These are phyloP conservation scores for Globisporangium okanoganense DNA, from an alignment of 352 stramenopile genomes.

Conservation along the genomic window DNA sequence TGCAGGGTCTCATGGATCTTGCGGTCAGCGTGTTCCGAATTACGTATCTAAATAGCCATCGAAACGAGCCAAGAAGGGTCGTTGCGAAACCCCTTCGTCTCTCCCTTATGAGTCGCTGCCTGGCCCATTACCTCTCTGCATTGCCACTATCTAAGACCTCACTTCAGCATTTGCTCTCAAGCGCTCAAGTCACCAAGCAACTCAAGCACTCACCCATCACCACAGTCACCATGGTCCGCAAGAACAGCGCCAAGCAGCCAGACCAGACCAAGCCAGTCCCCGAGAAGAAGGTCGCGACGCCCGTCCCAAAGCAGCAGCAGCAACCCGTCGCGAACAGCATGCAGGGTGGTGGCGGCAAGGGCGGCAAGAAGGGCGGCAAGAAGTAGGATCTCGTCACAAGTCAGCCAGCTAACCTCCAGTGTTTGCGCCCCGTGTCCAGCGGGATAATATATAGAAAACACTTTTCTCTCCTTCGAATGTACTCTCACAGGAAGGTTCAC, in stretches of 20 bases:
- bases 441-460: neutral
- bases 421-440: neutral
- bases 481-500: too few relatives aligned
- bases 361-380: constrained; percentile 57
- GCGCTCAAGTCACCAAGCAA: neutral
- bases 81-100: too few relatives aligned
- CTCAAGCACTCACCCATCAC: neutral
- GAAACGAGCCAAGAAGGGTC: too few relatives aligned
- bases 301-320: neutral
- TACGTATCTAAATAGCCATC: too few relatives aligned
- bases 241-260: constrained; percentile 19
- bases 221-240: constrained; percentile 24
- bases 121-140: too few relatives aligned
- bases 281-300: too few relatives aligned
- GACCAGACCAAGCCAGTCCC: too few relatives aligned
- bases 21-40: too few relatives aligned
- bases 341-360: constrained; percentile 17
- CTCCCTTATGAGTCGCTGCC: too few relatives aligned
- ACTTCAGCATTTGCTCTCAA: constrained; percentile 2
- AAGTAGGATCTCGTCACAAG: constrained; percentile 28
- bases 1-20: too few relatives aligned
- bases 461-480: too few relatives aligned
- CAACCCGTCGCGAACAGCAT: neutral
- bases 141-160: neutral
- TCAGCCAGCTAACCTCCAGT: neutral